Percentiles rank a stretch among this genome's conserved stretches.
Conservation (phyloP, 2,329 filamentous ascomycete genomes). For the Ophiocordyceps camponoti-saundersi region DNA sequence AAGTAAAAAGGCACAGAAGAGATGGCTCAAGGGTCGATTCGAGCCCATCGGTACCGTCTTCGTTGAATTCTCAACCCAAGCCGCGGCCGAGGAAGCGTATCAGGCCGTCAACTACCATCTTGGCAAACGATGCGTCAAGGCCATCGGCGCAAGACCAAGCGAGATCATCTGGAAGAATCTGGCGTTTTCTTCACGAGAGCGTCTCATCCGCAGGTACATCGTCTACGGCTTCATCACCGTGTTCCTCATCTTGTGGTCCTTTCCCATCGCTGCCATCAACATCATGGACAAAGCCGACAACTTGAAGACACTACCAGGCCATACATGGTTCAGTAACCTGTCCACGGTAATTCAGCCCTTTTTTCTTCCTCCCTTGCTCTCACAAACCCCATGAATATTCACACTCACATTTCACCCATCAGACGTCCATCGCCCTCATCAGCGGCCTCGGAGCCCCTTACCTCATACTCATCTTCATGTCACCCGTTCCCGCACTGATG, state of each 20-base stretch:
- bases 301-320: conserved; percentile 48
- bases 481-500: conserved; percentile 54
- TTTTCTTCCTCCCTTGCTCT: neutral
- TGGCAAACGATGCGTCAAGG: conserved; percentile 65
- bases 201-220: conserved; percentile 49
- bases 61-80: conserved; percentile 72
- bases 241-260: conserved; percentile 73
- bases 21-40: conserved; percentile 47
- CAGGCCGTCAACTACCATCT: conserved; percentile 71
- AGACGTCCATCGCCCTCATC: conserved; percentile 20
- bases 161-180: conserved; percentile 84
- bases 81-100: conserved; percentile 70
- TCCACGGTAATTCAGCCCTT: conserved; percentile 25
- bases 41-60: conserved; percentile 62
- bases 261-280: conserved; percentile 64
- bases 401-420: too few relatives aligned
- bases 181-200: conserved; percentile 51
- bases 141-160: conserved; percentile 61
- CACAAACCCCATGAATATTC: too few relatives aligned
- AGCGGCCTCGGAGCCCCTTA: conserved; percentile 71
- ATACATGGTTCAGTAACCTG: conserved; percentile 57
- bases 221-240: conserved; percentile 50
- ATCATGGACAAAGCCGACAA: conserved; percentile 69
- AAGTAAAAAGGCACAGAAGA: conserved; percentile 44
- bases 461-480: conserved; percentile 68